Evolutionary conservation across 208 protist genomes (phyloP), one percentile per base, ranked within the genome.

Genomic region (Trypanosoma rangeli): DNA sequence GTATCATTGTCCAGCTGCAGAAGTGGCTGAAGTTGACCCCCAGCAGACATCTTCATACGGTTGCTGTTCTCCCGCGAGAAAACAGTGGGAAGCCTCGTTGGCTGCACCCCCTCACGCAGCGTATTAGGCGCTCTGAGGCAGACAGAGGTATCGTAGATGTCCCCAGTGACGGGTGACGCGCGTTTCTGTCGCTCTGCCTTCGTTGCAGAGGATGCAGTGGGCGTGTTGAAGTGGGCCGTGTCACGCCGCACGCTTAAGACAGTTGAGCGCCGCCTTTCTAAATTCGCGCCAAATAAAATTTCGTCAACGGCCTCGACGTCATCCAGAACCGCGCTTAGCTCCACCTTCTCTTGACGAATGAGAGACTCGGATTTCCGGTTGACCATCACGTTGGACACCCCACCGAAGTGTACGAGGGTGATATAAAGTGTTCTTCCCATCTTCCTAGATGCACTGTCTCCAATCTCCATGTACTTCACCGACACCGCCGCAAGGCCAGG

Each of bases 371-470:
- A 81, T 46, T 81, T 86, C 18, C 76, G 78, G 54, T 90, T 80
- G 20, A 31, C 31, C 28, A 86, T 80, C 22, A 49, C 49, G 37
- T 81, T 68, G 15, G 53, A 35, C 5, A 33, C 24, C 26, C 16
- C 50, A 50, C 42, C 53, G 67, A 68, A 67, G 37, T 50, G 63
- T 28, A 76, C 75, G n/a, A 95, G 70, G n/a, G 87, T 76, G 29
- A 86, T 85, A 71, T 76, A 87, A 24, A 95, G 67, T 13, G 86
- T 82, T 16, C 90, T 83, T 18, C 87, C 85, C 90, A 95, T 94
- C 56, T 86, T 87, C 53, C 90, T 83, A 66, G 80, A 90, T 0
- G 79, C 79, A 8, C 82, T 83, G 72, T 95, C 90, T 13, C 90
- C 90, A 7, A 84, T 78, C 1, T 76, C 68, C 20, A 87, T 80